Base-by-base conservation (phyloP, 1,284 basidiomycete species). In the Sutorius eximius region DNA sequence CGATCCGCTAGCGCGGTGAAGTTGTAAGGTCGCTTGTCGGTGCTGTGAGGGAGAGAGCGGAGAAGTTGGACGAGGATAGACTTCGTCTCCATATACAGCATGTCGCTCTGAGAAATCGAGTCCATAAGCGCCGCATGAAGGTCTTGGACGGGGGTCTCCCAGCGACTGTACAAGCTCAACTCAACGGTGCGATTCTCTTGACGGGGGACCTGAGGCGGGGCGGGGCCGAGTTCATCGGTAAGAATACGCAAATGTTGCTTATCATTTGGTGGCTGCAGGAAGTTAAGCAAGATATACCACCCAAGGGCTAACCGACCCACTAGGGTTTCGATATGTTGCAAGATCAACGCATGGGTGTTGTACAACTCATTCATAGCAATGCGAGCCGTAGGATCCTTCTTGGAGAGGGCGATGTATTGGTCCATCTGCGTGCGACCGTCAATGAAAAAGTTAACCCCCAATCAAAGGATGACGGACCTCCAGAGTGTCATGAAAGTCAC, bases 51-150 rank as follows among this genome's bases (percentile, higher is more conserved):
- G 59, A 99, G 86, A 27, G 95, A 98, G 61, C 97, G 94, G 51
- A 99, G 86, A 45, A 99, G 85, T 71, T 98, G 94, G 37, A 99
- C 97, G 69, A 99, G 96, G 69, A 98, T 98, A 20, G 96, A 98
- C 78, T 99, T 99, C 59, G 97, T 92, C 73, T 99, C 97, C 94
- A 99, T 98, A 78, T 98, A 99, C 20, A 98, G 83, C 83, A 99
- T 96, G 75, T 99, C 97, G 69, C 91, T 94, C 54, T 95, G 94
- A 22, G 97, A 98, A 38, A 99, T 90, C 41, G 94, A 93, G 74
- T 95, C 95, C 87, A 99, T 96, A 61, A 99, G 83, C 1, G 96
- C 93, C 22, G 89, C 94, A 55, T 96, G 93, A 47, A 99, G 87
- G 68, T 99, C 97, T 67, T 98, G 95, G 53, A 99, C 94, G 3